phyloP scores from a whole-genome alignment of 257 asterid genomes.

The Parsonsia alboflavescens region DNA sequence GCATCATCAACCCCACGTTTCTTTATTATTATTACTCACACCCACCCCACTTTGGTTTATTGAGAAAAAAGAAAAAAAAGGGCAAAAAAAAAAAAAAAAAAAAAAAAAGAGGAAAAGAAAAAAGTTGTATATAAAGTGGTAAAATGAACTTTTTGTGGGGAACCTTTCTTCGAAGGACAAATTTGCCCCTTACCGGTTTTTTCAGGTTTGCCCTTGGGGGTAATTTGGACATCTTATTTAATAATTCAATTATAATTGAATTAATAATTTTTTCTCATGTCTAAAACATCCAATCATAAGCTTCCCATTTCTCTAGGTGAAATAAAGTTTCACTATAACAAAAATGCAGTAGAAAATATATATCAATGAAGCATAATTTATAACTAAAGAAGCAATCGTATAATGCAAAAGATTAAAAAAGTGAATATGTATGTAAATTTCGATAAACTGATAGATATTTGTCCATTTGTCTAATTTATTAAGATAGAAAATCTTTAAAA shows the following conservation, averaged over 20 bases:
- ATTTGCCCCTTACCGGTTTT: background rate
- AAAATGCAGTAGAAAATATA: too few species aligned
- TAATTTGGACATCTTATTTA: background rate
- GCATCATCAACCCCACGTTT: conserved; percentile 23
- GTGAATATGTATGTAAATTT: too few species aligned
- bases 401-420: too few species aligned
- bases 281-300: background rate
- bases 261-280: background rate
- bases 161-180: background rate
- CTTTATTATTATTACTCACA: conserved; percentile 13
- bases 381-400: too few species aligned
- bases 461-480: too few species aligned
- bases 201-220: background rate
- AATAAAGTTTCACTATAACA: too few species aligned
- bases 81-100: background rate
- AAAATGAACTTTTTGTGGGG: conserved; percentile 2
- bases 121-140: background rate
- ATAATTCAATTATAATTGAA: background rate
- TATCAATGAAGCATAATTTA: too few species aligned
- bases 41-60: conserved; percentile 24
- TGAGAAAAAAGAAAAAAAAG: background rate
- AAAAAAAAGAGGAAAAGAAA: too few species aligned
- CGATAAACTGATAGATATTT: too few species aligned
- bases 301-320: too few species aligned
- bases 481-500: too few species aligned